A percentile compares a stretch with the other conserved stretches of the same genome.
These are phyloP conservation scores for Pythium dissotocum DNA, from an alignment of 352 stramenopile genomes.

Conservation along the genomic window DNA sequence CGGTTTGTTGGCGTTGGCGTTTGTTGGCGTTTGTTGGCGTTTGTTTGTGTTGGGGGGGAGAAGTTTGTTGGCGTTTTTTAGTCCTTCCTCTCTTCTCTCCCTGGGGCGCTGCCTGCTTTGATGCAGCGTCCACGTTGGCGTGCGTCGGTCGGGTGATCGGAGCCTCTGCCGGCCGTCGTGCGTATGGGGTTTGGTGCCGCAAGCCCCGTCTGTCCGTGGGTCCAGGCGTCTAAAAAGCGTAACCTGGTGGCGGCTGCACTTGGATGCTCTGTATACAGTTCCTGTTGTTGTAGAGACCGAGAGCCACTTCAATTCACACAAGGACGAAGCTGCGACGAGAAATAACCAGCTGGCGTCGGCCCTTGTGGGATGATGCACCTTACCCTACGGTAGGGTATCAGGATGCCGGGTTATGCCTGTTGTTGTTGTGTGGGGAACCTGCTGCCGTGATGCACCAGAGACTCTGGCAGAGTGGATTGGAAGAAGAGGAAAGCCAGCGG, in stretches of 20 bases:
- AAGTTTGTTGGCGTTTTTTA: background rate
- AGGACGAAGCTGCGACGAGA: background rate
- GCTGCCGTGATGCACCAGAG: background rate
- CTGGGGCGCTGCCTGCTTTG: no score
- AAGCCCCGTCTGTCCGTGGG: background rate
- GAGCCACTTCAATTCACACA: background rate
- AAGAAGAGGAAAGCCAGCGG: background rate
- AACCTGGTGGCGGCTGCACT: slow-evolving; percentile 1
- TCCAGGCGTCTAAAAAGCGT: background rate
- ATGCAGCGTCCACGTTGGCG: background rate
- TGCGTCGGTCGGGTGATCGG: background rate
- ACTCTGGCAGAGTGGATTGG: background rate
- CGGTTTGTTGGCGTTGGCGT: slow-evolving; percentile 2
- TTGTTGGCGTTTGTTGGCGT: slow-evolving; percentile 5
- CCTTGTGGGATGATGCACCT: background rate
- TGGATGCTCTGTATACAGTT: background rate
- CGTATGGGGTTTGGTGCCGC: background rate
- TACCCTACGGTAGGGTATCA: background rate
- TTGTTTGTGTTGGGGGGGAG: background rate
- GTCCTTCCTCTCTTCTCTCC: background rate
- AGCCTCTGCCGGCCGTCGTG: background rate
- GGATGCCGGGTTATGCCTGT: background rate
- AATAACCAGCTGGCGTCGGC: background rate
- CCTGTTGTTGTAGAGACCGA: background rate
- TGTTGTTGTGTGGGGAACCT: background rate